Conservation (phyloP, 164 flowering plant genomes). For the Pachysandra terminalis region DNA sequence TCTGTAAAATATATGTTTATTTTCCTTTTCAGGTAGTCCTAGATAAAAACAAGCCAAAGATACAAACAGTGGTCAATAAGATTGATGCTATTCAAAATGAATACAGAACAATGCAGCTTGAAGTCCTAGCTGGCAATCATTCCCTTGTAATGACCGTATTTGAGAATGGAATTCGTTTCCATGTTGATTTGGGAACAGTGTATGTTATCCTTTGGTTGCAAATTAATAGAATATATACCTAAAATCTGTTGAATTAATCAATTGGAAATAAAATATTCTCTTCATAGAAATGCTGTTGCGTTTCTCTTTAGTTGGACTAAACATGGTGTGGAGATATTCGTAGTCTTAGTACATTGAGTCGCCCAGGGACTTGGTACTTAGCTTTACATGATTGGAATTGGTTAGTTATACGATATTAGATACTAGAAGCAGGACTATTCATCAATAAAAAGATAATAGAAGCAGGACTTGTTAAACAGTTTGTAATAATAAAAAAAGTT, state of each 20-base stretch:
- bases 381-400: background rate
- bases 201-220: slow-evolving; percentile 32
- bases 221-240: background rate
- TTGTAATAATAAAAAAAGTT: too few species aligned
- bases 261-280: background rate
- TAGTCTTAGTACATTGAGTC: background rate
- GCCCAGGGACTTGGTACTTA: background rate
- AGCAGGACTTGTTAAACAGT: too few species aligned
- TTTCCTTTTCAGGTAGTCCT: slow-evolving; percentile 64
- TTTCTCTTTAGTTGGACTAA: background rate
- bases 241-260: background rate
- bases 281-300: background rate
- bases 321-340: background rate
- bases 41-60: slow-evolving; percentile 89
- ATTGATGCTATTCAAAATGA: slow-evolving; percentile 76
- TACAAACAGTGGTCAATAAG: slow-evolving; percentile 92
- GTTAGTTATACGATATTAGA: too few species aligned
- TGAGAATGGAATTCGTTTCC: slow-evolving; percentile 85
- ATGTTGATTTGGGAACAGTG: slow-evolving; percentile 83
- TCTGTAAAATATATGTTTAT: slow-evolving; percentile 8
- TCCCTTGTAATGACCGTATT: slow-evolving; percentile 77
- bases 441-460: background rate
- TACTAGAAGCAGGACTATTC: too few species aligned
- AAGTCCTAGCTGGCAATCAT: slow-evolving; percentile 88
- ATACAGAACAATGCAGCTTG: slow-evolving; percentile 95